A percentile compares a stretch with the other conserved stretches of the same genome.
Evolutionary conservation across 306 rosid species (phyloP).

Genomic region (Dryas octopetala): DNA sequence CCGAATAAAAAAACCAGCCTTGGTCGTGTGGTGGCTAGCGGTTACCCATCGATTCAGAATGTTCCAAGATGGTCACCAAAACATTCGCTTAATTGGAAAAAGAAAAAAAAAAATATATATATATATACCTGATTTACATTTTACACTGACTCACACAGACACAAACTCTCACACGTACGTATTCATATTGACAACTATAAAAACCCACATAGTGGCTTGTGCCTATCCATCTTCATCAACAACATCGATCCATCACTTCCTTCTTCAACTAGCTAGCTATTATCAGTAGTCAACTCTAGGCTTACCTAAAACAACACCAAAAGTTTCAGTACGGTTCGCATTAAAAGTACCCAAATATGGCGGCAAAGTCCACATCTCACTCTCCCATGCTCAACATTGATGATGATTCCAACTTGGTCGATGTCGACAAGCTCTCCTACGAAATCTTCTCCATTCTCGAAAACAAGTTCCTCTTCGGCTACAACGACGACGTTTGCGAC

Average conservation of each 20-base stretch:
- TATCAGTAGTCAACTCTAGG: not conserved
- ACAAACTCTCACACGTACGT: not conserved
- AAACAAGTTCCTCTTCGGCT: conserved; percentile 82
- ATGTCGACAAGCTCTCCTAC: conserved; percentile 78
- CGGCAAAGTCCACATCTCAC: conserved; percentile 50
- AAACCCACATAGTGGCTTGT: not conserved
- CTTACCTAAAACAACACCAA: not conserved
- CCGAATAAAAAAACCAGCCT: not conserved
- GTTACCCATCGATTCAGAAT: conserved; percentile 10
- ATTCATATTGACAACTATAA: conserved; percentile 13
- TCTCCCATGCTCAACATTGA: conserved; percentile 36
- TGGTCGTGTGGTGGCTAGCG: conserved; percentile 12
- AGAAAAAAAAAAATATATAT: not conserved
- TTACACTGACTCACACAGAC: not conserved
- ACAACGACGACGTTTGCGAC: not conserved
- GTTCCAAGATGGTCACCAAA: conserved; percentile 21
- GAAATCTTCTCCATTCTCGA: conserved; percentile 94
- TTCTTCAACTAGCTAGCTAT: not conserved
- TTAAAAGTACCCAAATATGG: conserved; percentile 47
- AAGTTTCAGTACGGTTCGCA: not conserved
- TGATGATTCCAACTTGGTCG: conserved; percentile 22
- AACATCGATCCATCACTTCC: not conserved
- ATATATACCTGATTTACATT: not conserved
- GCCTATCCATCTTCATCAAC: conserved; percentile 34
- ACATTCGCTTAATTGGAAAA: not conserved